Base-by-base conservation (phyloP, 257 asterid species). In the Eustoma russellianum region DNA sequence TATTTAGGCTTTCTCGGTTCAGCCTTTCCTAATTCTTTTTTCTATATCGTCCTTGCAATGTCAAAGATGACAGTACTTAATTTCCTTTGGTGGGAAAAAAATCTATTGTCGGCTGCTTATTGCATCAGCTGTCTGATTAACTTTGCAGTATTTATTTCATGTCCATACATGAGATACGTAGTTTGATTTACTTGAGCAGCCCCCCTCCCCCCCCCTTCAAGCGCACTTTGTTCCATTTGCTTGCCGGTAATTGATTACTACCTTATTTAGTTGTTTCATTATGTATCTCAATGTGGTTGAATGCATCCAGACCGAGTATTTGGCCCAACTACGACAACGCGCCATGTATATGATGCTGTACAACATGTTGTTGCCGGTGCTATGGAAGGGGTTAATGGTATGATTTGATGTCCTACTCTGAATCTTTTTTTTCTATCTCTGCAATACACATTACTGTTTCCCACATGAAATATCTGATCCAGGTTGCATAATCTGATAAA, bases 301-400 rank as follows among this genome's bases (percentile, higher is more conserved):
- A 46, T 34, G 56, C 66, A 48, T 64, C 34, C 93, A 92, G 99
- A 92, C 78, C 83, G 91, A 55, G 99, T 92, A 38, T 88, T 92
- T 78, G 99, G 99, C 57, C 99, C 99, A 33, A 92, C 97, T 10
- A 92, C 99, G 56, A 92, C 99, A 56, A 92, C 99, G 14, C 84
- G 97, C 68, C 97, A 92, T 71, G 97, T 88, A 54, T 92, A 92
- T 67, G 99, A 92, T 75, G 94, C 95, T 70, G 88, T 93, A 30
- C 97, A 92, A 60, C 87, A 88, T 70, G 85, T 78, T 58, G 80
- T 92, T 62, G 61, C 79, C 73, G 99, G 99, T 68, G 71, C 94
- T 64, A 92, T 92, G 99, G 91, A 92, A 67, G 99, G 99, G 66
- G 63, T 92, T 70, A 85, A 92, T 15, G 97, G 99, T 92, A 78